These are phyloP conservation scores for Zalaria sp. DNA, from an alignment of 2,329 filamentous ascomycete species.

Conservation along the genomic window DNA sequence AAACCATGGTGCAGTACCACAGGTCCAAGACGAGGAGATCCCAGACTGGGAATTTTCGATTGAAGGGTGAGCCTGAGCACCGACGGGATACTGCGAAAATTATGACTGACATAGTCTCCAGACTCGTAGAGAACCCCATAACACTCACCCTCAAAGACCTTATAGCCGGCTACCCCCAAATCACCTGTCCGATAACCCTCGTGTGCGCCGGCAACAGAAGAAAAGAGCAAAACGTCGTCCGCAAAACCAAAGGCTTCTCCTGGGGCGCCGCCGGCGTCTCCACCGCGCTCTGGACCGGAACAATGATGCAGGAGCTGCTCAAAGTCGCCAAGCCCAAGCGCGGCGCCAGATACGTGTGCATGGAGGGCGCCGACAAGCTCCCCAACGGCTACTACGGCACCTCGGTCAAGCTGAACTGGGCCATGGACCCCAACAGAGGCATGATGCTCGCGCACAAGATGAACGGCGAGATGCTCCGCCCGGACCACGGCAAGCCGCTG, in stretches of 20 bases:
- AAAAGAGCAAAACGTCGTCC: constrained; percentile 83
- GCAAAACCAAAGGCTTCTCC: constrained; percentile 87
- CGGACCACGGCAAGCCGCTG: constrained; percentile 77
- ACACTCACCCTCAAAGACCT: constrained; percentile 59
- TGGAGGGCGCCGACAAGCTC: constrained; percentile 75
- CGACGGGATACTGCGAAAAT: too few relatives aligned
- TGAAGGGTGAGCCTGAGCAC: constrained; percentile 39
- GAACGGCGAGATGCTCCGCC: constrained; percentile 69
- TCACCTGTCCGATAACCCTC: constrained; percentile 75
- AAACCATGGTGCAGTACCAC: constrained; percentile 75
- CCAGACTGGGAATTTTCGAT: constrained; percentile 71
- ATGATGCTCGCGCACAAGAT: constrained; percentile 82
- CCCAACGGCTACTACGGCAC: constrained; percentile 86
- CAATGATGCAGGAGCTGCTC: constrained; percentile 59
- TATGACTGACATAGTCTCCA: not conserved
- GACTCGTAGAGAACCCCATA: constrained; percentile 63
- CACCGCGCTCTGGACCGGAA: constrained; percentile 78
- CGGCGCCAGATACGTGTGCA: constrained; percentile 69
- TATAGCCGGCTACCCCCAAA: constrained; percentile 59
- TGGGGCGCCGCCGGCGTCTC: constrained; percentile 84
- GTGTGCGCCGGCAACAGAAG: constrained; percentile 85
- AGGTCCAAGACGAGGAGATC: constrained; percentile 57
- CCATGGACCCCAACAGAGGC: constrained; percentile 65
- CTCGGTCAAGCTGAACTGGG: constrained; percentile 78
- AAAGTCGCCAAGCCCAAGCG: constrained; percentile 51